Base-by-base conservation (phyloP, 805 yeast genomes). In the Barnettozyma siamensis region DNA sequence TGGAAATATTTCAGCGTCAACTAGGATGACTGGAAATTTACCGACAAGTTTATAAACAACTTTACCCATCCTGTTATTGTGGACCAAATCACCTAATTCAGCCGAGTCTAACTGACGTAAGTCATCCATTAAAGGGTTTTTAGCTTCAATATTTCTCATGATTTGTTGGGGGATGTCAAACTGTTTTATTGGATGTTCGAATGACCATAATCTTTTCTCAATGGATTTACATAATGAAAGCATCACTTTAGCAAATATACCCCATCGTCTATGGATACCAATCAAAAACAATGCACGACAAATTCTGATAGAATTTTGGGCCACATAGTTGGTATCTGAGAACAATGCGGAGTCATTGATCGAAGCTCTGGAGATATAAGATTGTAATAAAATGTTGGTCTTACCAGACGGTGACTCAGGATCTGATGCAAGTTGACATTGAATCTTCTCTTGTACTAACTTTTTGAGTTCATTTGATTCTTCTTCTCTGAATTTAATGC, bases 261-360 rank as follows among this genome's bases (percentile, higher is more conserved):
- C 96, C 99, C 99, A 93, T 43, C 94, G 70, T 50, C 99, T 70
- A 55, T 87, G 85, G 28, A 93, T 67, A 29, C 95, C 94, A 46
- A 93, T 79, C 47, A 89, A 65, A 52, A 93, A 88, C 37, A 94
- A 67, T 0, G 99, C 96, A 20, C 98, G 76, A 50, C 95, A 78
- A 27, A 93, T 91, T 68, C 99, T 80, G 1, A 91, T 88, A 4
- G 97, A 76, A 55, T 93, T 93, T 55, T 93, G 99, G 1, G 98
- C 97, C 42, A 93, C 95, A 59, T 93, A 93, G 47, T 87, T 84
- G 37, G 86, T 72, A 61, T 93, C 99, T 0, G 97, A 87, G 3
- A 76, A 68, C 44, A 93, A 66, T 0, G 99, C 83, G 4, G 96
- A 79, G 43, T 88, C 96, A 43, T 73, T 76, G 29, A 89, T 75